Evolutionary conservation across 768 basidiomycete genomes (phyloP).

Genomic region (Kwoniella shandongensis): DNA sequence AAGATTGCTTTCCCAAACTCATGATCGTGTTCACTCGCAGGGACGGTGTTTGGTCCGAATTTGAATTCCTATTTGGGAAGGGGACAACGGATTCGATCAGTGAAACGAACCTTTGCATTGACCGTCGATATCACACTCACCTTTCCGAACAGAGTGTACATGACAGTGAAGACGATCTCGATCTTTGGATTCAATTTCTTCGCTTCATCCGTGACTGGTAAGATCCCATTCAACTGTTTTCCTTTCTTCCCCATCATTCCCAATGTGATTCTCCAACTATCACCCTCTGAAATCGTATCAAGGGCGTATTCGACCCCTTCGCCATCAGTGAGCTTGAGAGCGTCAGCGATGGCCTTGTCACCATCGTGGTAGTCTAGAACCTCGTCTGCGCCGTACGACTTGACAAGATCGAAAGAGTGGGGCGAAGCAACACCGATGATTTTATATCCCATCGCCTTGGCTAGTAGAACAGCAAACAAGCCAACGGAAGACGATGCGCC

Average conservation of each 20-base stretch:
- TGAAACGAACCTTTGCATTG: too few species aligned
- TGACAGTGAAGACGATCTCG: conserved; percentile 27
- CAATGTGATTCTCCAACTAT: conserved; percentile 29
- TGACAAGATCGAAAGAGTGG: conserved; percentile 53
- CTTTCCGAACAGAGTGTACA: conserved; percentile 37
- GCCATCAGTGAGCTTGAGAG: conserved; percentile 32
- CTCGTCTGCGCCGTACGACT: conserved; percentile 53
- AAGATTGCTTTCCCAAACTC: conserved; percentile 22
- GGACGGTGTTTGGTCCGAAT: conserved; percentile 19
- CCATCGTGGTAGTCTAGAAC: conserved; percentile 55
- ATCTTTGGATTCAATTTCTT: conserved; percentile 24
- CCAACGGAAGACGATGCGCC: conserved; percentile 54
- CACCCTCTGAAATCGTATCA: conserved; percentile 37
- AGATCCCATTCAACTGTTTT: conserved; percentile 30
- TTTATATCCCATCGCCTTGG: conserved; percentile 44
- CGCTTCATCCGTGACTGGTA: conserved; percentile 20
- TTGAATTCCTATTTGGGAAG: conserved; percentile 25
- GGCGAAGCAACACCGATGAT: conserved; percentile 54
- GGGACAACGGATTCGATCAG: too few species aligned
- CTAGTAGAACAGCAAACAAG: conserved; percentile 43
- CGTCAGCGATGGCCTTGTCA: conserved; percentile 22
- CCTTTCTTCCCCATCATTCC: conserved; percentile 20
- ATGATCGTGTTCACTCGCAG: conserved; percentile 20
- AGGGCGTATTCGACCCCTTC: conserved; percentile 29
- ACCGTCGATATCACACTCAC: too few species aligned